Evolutionary conservation across 1,139 yeast genomes (phyloP).

Genomic region (Geotrichum carabidarum): DNA sequence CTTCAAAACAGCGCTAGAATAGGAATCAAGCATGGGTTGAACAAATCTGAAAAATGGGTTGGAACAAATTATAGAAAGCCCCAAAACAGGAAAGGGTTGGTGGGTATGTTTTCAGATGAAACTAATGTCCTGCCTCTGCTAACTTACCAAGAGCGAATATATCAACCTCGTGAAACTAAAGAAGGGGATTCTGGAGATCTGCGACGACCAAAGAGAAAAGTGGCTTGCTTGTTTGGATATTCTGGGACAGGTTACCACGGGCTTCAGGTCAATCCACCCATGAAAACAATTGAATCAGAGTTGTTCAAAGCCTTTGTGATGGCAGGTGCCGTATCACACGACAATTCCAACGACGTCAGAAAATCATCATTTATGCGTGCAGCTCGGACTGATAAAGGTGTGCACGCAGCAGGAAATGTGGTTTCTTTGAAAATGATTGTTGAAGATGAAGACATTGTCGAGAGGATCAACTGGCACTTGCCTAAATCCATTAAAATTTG

Average conservation of each 20-base stretch:
- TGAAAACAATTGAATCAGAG: conserved; percentile 89
- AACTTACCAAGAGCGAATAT: not conserved
- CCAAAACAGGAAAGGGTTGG: not conserved
- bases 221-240: conserved; percentile 89
- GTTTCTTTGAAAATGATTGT: conserved; percentile 81
- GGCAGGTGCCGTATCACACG: conserved; percentile 87
- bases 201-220: conserved; percentile 75
- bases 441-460: conserved; percentile 56
- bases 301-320: conserved; percentile 74
- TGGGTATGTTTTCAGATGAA: not conserved
- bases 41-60: not conserved
- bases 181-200: conserved; percentile 37
- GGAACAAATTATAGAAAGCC: not conserved
- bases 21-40: not conserved
- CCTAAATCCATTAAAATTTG: conserved; percentile 88
- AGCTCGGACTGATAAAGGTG: conserved; percentile 97
- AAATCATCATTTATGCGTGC: conserved; percentile 91
- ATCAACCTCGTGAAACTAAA: not conserved
- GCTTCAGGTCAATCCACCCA: conserved; percentile 89
- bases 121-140: not conserved
- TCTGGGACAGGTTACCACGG: conserved; percentile 98
- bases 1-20: not conserved
- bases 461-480: conserved; percentile 63
- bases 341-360: conserved; percentile 83
- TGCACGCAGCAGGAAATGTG: conserved; percentile 96